A percentile compares a stretch with the other conserved stretches of the same genome.
phyloP scores from a whole-genome alignment of 805 yeast species.

The Ogataea thermomethanolica region DNA sequence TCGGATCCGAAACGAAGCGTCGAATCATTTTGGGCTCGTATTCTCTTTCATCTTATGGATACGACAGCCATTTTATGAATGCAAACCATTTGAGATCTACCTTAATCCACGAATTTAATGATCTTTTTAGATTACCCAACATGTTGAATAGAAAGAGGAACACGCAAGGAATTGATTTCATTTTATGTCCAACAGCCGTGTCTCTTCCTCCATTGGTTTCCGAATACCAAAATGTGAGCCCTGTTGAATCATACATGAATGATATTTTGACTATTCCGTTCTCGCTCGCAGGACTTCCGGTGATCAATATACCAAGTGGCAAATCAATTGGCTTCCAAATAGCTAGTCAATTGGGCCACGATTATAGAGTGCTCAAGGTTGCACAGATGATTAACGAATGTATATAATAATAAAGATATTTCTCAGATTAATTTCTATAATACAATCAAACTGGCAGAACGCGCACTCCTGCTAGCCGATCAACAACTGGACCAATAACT shows the following conservation, averaged over 20 bases:
- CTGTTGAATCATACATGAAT: conserved; percentile 65
- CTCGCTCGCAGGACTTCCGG: conserved; percentile 88
- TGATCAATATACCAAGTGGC: conserved; percentile 68
- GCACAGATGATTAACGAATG: conserved; percentile 16
- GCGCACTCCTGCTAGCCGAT: conserved; percentile 61
- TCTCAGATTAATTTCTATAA: conserved; percentile 4
- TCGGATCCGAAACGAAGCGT: conserved; percentile 81
- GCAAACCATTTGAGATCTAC: conserved; percentile 66
- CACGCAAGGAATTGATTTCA: conserved; percentile 55
- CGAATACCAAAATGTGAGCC: conserved; percentile 22
- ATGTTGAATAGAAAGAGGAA: conserved; percentile 27
- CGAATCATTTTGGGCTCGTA: conserved; percentile 85
- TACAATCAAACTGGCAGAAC: conserved; percentile 55
- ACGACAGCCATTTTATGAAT: conserved; percentile 65
- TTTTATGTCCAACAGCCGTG: conserved; percentile 71
- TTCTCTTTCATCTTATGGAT: conserved; percentile 74
- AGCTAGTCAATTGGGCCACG: conserved; percentile 85
- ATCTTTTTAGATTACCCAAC: conserved; percentile 53
- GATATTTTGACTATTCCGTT: conserved; percentile 89
- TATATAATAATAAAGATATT: conserved; percentile 1
- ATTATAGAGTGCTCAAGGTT: conserved; percentile 50
- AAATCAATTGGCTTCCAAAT: conserved; percentile 69
- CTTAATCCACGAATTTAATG: conserved; percentile 63
- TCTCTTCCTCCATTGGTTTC: conserved; percentile 43
- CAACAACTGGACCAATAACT: conserved; percentile 69